A percentile compares a stretch with the other conserved stretches of the same genome.
Conservation (phyloP, 768 basidiomycete species). For the Hypholoma sublateritium region DNA sequence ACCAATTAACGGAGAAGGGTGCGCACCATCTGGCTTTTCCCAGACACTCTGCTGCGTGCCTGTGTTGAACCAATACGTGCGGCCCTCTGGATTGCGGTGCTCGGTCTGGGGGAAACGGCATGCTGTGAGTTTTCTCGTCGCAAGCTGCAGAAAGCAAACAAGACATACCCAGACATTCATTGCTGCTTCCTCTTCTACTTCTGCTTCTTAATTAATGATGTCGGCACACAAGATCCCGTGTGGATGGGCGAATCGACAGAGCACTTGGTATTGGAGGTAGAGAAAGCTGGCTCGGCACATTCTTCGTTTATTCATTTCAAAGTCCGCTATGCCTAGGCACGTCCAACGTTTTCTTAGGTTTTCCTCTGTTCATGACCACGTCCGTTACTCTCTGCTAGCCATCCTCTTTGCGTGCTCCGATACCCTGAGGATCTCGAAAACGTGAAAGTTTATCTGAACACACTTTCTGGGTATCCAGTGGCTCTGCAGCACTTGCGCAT, state of each 20-base stretch:
- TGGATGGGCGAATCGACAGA: background rate
- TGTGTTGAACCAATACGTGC: slow-evolving; percentile 98
- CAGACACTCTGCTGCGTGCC: slow-evolving; percentile 88
- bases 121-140: background rate
- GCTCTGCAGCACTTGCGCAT: too few species aligned
- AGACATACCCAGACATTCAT: slow-evolving; percentile 37
- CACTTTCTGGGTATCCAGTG: too few species aligned
- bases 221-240: background rate
- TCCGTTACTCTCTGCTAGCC: too few species aligned
- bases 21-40: slow-evolving; percentile 94
- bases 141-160: background rate
- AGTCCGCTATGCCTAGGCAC: slow-evolving; percentile 3
- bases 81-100: slow-evolving; percentile 92
- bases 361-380: too few species aligned
- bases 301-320: slow-evolving; percentile 14
- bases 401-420: too few species aligned
- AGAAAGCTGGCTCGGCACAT: background rate
- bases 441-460: too few species aligned
- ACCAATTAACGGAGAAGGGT: background rate
- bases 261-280: background rate
- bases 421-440: too few species aligned
- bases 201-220: too few species aligned
- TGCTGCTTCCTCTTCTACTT: background rate
- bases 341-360: too few species aligned
- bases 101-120: slow-evolving; percentile 60